A percentile compares a stretch with the other conserved stretches of the same genome.
Evolutionary conservation across 2,329 filamentous ascomycete species (phyloP).

Genomic region (Microsporum canis): DNA sequence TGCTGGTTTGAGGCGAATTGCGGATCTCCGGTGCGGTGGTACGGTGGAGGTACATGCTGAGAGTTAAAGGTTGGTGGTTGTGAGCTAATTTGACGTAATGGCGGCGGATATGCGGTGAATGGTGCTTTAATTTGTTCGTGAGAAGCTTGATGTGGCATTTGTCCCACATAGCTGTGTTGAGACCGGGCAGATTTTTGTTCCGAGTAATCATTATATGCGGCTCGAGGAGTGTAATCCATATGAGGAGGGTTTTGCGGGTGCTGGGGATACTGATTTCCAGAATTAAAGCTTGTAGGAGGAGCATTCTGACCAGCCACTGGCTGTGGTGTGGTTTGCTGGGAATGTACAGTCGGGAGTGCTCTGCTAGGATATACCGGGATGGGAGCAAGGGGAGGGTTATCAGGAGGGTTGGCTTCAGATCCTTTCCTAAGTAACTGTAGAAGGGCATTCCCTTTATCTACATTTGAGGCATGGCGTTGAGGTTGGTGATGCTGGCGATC

Average conservation of each 20-base stretch:
- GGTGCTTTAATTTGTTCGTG: background rate
- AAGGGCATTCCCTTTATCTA: slow-evolving; percentile 41
- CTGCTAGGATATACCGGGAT: slow-evolving; percentile 7
- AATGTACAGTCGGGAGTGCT: background rate
- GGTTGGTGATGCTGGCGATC: slow-evolving; percentile 8
- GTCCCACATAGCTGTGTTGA: background rate
- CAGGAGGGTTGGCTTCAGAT: slow-evolving; percentile 21
- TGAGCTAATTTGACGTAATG: background rate
- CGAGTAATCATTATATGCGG: background rate
- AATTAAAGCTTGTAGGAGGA: background rate
- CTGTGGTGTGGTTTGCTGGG: slow-evolving; percentile 3
- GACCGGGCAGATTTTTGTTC: background rate
- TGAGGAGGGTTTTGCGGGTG: background rate
- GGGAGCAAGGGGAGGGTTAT: slow-evolving; percentile 17
- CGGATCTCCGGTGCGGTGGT: slow-evolving; percentile 37
- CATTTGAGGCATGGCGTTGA: slow-evolving; percentile 8
- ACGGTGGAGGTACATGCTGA: slow-evolving; percentile 24
- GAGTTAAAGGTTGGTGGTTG: background rate
- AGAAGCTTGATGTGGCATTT: background rate
- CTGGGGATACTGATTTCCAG: background rate
- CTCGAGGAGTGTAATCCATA: background rate
- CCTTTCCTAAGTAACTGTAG: slow-evolving; percentile 44
- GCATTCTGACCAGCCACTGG: background rate
- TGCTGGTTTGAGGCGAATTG: slow-evolving; percentile 32
- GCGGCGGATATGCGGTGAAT: background rate